Percentiles rank a stretch among this genome's conserved stretches.
Conservation (phyloP, 192 early-diverging fungal species). For the Lobosporangium transversale region DNA sequence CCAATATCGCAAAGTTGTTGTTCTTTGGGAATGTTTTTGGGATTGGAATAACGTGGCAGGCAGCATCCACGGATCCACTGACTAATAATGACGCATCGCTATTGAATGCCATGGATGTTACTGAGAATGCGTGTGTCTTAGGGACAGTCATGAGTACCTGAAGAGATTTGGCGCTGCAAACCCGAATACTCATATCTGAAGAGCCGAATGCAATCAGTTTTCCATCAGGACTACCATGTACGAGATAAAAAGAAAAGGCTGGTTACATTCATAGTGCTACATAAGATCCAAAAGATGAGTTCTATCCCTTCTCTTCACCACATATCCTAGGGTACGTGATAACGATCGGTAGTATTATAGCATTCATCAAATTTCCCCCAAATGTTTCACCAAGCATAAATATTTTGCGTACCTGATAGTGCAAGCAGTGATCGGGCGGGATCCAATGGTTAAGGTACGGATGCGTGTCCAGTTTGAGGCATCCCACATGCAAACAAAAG, state of each 20-base stretch:
- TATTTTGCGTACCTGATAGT: conserved; percentile 65
- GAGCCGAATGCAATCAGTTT: conserved; percentile 75
- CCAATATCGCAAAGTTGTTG: conserved; percentile 50
- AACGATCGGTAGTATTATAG: no score
- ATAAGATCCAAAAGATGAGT: no score
- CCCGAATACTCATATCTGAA: conserved; percentile 74
- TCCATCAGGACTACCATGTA: conserved; percentile 71
- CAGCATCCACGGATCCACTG: conserved; percentile 86
- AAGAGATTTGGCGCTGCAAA: conserved; percentile 71
- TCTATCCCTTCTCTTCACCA: no score
- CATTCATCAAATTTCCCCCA: no score
- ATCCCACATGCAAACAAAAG: conserved; percentile 72
- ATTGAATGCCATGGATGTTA: conserved; percentile 81
- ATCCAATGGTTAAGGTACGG: conserved; percentile 56
- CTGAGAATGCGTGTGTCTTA: conserved; percentile 82
- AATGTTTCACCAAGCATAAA: no score
- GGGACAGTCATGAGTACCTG: conserved; percentile 68
- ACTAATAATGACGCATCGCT: conserved; percentile 69
- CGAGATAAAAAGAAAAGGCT: neutral
- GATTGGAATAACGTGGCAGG: conserved; percentile 65
- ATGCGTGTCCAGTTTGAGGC: conserved; percentile 64
- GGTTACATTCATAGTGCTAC: neutral
- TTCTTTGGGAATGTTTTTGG: conserved; percentile 61
- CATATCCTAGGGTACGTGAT: no score
- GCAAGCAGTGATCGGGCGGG: conserved; percentile 74